Evolutionary conservation across 805 yeast genomes (phyloP), one percentile per base, ranked within the genome.

Genomic region (Kodamaea hsintzibuensis): DNA sequence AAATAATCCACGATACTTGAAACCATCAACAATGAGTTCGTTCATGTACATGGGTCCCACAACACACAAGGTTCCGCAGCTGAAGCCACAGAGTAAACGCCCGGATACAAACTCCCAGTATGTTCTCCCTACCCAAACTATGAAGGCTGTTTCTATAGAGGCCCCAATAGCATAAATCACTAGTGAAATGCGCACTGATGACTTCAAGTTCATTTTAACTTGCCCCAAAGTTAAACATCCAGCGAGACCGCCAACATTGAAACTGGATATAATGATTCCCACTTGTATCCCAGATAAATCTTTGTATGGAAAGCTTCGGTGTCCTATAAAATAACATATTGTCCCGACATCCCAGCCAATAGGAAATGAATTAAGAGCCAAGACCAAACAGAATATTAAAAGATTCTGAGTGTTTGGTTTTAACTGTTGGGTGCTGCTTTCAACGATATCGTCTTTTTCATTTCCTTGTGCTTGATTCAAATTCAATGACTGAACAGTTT

Each of bases 301-400:
- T 3, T 55, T 51, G 30, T 38, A 37, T 10, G 57, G 54, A 49
- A 64, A 65, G 17, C 49, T 25, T 7, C 37, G 17, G 51, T 57
- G 58, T 14, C 51, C 55, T 16, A 62, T 35, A 18, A 60, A 43
- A 33, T 58, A 52, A 2, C 64, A 63, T 5, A 60, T 57, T 8
- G 67, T 61, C 7, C 66, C 69, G 27, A 65, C 62, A 47, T 65
- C 70, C 70, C 68, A 66, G 1, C 71, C 70, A 4, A 65, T 44
- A 8, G 66, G 63, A 33, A 66, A 60, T 14, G 65, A 63, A 16
- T 61, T 47, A n/a, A 60, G 52, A 2, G 65, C 52, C 13, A 60
- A 19, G 33, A 56, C 47, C 37, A 49, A 16, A 42, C 55, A 49
- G 27, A 51, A 35, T 2, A 46, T 13, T n/a, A 51, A 35, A 3